Percentiles rank a stretch among this genome's conserved stretches.
phyloP scores from a whole-genome alignment of 2,329 filamentous ascomycete species.

The Tolypocladium nubicola region DNA sequence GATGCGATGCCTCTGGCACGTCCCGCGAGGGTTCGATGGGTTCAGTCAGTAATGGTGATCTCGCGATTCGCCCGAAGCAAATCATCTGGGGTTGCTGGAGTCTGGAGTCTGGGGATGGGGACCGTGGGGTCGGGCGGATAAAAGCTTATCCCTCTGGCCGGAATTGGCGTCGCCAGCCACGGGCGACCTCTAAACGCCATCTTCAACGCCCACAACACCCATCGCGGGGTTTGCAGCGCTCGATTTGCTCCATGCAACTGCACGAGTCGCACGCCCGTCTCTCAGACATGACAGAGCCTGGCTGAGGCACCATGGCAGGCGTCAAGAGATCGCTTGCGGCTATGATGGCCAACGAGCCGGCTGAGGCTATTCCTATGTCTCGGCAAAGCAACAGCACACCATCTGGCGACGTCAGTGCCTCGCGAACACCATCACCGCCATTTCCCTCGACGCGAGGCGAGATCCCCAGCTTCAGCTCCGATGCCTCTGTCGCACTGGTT shows the following conservation, averaged over 20 bases:
- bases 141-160: conserved; percentile 7
- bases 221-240: not conserved
- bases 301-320: conserved; percentile 19
- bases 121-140: conserved; percentile 6
- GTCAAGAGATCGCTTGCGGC: conserved; percentile 28
- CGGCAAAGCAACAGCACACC: not conserved
- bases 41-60: not conserved
- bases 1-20: not conserved
- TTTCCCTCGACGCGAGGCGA: conserved; percentile 15
- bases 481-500: conserved; percentile 63
- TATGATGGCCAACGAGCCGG: conserved; percentile 19
- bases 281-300: not conserved
- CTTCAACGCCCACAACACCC: not conserved
- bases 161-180: too few relatives aligned
- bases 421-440: conserved; percentile 13
- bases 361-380: not conserved
- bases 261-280: not conserved
- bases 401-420: conserved; percentile 7
- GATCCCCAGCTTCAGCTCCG: conserved; percentile 35
- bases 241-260: not conserved
- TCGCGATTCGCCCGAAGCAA: not conserved
- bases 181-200: not conserved
- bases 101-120: not conserved
- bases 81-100: not conserved
- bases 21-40: not conserved